These are phyloP conservation scores for Apiospora marii DNA, from an alignment of 2,329 filamentous ascomycete genomes.

Conservation along the genomic window DNA sequence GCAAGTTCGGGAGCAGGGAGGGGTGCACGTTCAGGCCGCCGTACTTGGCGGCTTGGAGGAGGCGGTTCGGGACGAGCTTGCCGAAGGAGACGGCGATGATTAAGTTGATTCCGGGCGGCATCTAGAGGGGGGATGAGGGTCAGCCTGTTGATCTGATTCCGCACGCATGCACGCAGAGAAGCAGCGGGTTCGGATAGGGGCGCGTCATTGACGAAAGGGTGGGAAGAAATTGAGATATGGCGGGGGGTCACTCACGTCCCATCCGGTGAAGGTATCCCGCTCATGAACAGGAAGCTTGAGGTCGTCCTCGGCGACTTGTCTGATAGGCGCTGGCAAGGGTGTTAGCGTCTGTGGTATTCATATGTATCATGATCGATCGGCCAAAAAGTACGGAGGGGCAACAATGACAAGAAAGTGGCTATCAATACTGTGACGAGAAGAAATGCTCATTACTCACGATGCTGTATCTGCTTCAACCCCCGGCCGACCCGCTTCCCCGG, in stretches of 20 bases:
- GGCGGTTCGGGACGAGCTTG: conserved; percentile 80
- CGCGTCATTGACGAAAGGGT: conserved; percentile 23
- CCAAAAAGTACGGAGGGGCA: neutral
- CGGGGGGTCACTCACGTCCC: conserved; percentile 65
- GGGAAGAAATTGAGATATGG: neutral
- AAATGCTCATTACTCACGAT: conserved; percentile 59
- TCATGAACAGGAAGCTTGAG: conserved; percentile 75
- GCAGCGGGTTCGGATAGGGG: neutral
- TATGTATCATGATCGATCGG: neutral
- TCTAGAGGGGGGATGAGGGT: conserved; percentile 45
- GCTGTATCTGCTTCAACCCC: conserved; percentile 70
- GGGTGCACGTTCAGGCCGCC: conserved; percentile 95
- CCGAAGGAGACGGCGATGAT: conserved; percentile 95
- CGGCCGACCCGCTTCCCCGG: conserved; percentile 81
- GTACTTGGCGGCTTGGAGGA: conserved; percentile 75
- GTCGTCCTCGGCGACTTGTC: conserved; percentile 65
- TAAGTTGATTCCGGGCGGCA: conserved; percentile 72
- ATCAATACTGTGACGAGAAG: neutral
- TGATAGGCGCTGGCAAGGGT: conserved; percentile 72
- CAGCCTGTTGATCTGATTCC: neutral
- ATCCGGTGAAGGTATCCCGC: conserved; percentile 82
- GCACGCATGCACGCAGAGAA: neutral
- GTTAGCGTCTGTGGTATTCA: neutral
- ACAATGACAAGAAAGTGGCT: neutral
- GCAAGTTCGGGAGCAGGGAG: conserved; percentile 85